Evolutionary conservation across 495 filamentous ascomycete species (phyloP).

Genomic region (Talaromyces adpressus): DNA sequence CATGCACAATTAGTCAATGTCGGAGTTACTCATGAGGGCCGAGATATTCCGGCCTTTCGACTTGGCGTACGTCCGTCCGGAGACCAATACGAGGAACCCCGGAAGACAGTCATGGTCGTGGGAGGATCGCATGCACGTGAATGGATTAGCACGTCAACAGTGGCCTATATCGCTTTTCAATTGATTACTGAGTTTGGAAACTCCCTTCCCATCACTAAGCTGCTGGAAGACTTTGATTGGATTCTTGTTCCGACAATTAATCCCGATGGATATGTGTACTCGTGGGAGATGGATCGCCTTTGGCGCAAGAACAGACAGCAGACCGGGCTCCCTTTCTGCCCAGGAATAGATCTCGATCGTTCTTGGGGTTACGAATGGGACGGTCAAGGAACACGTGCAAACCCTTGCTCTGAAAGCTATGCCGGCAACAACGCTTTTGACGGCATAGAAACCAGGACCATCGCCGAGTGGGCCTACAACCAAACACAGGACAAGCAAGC

Average conservation of each 20-base stretch:
- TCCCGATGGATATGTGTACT: constrained; percentile 90
- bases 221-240: constrained; percentile 78
- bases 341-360: constrained; percentile 83
- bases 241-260: constrained; percentile 88
- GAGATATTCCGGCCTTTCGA: constrained; percentile 74
- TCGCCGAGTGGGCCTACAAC: constrained; percentile 83
- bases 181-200: constrained; percentile 76
- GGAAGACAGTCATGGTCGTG: constrained; percentile 75
- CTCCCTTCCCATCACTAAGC: constrained; percentile 54
- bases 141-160: constrained; percentile 91
- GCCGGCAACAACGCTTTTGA: constrained; percentile 80
- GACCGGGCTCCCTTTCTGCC: constrained; percentile 76
- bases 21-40: constrained; percentile 76
- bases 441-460: constrained; percentile 63
- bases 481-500: constrained; percentile 64
- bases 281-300: constrained; percentile 83
- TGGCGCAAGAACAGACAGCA: constrained; percentile 94
- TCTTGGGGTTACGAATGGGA: constrained; percentile 83
- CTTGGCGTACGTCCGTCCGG: constrained; percentile 57
- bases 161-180: constrained; percentile 87
- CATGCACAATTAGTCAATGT: constrained; percentile 68
- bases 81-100: constrained; percentile 29
- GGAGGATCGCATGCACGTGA: constrained; percentile 88
- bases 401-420: constrained; percentile 90
- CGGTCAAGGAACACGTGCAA: constrained; percentile 53